Conservation (phyloP, 2,329 filamentous ascomycete species). For the Macrophomina pseudophaseolina region DNA sequence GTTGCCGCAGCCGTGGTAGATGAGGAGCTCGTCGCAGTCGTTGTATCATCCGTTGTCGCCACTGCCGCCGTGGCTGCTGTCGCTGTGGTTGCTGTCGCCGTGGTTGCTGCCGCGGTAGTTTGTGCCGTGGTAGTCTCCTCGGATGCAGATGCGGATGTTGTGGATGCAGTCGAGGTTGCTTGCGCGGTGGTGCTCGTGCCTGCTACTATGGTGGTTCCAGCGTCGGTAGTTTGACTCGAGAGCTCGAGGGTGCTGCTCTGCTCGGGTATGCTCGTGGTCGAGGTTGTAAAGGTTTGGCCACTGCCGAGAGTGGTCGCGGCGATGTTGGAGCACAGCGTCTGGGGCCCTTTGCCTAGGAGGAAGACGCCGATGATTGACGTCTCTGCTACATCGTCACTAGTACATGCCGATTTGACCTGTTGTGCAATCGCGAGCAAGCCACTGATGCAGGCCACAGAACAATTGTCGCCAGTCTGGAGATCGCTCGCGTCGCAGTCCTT, state of each 20-base stretch:
- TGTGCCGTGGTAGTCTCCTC: background rate
- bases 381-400: conserved; percentile 41
- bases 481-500: conserved; percentile 47
- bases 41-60: conserved; percentile 29
- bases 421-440: conserved; percentile 44
- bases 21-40: conserved; percentile 12
- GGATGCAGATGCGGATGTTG: background rate
- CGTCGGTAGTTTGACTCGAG: conserved; percentile 29
- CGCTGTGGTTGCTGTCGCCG: conserved; percentile 30
- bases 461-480: conserved; percentile 31
- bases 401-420: conserved; percentile 42
- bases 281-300: conserved; percentile 18
- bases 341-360: conserved; percentile 45
- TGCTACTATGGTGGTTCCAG: conserved; percentile 26
- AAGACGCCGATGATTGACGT: conserved; percentile 51
- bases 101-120: background rate
- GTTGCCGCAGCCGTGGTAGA: conserved; percentile 26
- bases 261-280: conserved; percentile 25
- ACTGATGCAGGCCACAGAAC: conserved; percentile 46
- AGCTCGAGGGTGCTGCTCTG: conserved; percentile 24
- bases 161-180: conserved; percentile 21
- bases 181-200: conserved; percentile 30
- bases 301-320: conserved; percentile 29
- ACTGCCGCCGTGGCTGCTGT: conserved; percentile 13
- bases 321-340: conserved; percentile 46